Base-by-base conservation (phyloP, 2,329 filamentous ascomycete genomes). In the Fusarium coffeatum region DNA sequence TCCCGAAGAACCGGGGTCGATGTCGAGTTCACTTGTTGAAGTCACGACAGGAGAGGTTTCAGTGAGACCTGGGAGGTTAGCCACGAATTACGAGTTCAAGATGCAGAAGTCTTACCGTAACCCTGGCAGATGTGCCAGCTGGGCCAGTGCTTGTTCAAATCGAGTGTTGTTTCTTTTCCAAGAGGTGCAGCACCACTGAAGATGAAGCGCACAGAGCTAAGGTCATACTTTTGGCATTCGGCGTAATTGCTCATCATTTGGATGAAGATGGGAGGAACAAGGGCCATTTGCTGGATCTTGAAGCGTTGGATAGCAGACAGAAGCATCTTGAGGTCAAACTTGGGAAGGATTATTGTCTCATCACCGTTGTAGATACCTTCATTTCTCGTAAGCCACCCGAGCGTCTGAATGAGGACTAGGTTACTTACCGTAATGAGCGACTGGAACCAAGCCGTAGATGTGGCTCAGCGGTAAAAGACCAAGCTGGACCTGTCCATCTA, bases 181-280 rank as follows among this genome's bases (percentile, higher is more conserved):
- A 95, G 80, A 0, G 93, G 93, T 5, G 92, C 92, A 1, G 92
- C 93, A 6, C 92, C 92, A 0, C 89, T 92, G 76, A 92, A 93
- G 8, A 92, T 80, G 6, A 80, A 80, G 25, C 80, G 81, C 1
- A 94, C 89, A n/a, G 86, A 89, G 71, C 86, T 90, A 9, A 95
- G 81, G 69, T 95, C 90, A 75, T 88, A 92, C 68, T 92, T 88
- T 49, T 84, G 82, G 68, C 88, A 85, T 0, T 85, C 73, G 1
- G 86, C 77, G 61, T 86, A 84, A 74, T 89, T 89, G 69, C 91
- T 90, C 18, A 90, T 84, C 82, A 95, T 87, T 64, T 88, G 83
- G 67, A 95, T 92, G 67, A 94, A 89, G 74, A 95, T 93, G 0
- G 92, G 93, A 12, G 93, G 92, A 0, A 94, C 92, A 71, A 96